Evolutionary conservation across 768 basidiomycete species (phyloP).

Genomic region (Ephemerocybe angulata): DNA sequence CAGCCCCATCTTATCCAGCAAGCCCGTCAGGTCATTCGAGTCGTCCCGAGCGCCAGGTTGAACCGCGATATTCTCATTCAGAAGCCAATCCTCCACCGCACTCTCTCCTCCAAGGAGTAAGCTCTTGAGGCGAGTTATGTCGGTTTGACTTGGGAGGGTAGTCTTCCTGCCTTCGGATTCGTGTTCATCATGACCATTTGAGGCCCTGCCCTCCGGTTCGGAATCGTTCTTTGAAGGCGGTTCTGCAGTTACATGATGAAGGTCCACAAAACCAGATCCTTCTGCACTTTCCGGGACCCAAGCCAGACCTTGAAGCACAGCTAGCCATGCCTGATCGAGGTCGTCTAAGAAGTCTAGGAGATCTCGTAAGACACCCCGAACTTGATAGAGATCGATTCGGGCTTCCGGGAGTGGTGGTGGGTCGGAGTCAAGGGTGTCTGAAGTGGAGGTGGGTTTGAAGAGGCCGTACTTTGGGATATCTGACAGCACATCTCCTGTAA

Average conservation of each 20-base stretch:
- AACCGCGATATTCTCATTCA: slow-evolving; percentile 17
- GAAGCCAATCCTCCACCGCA: slow-evolving; percentile 68
- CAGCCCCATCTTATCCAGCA: slow-evolving; percentile 49
- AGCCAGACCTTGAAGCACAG: slow-evolving; percentile 57
- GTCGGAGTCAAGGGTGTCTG: slow-evolving; percentile 35
- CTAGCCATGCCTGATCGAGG: slow-evolving; percentile 71
- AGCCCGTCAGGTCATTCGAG: slow-evolving; percentile 32
- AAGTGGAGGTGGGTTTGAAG: slow-evolving; percentile 14
- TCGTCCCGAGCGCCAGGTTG: slow-evolving; percentile 21
- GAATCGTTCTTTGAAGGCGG: too few relatives aligned
- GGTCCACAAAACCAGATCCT: slow-evolving; percentile 36
- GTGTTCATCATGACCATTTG: slow-evolving; percentile 15
- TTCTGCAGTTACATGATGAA: slow-evolving; percentile 17
- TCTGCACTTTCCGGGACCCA: slow-evolving; percentile 54
- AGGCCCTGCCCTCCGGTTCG: too few relatives aligned
- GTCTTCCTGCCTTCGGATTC: not conserved
- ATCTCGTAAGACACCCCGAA: slow-evolving; percentile 31
- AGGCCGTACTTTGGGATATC: slow-evolving; percentile 58
- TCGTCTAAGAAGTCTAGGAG: slow-evolving; percentile 68
- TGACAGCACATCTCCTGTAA: slow-evolving; percentile 64
- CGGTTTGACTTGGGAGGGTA: slow-evolving; percentile 61
- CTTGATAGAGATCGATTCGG: not conserved
- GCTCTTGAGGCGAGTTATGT: slow-evolving; percentile 66
- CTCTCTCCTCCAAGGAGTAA: slow-evolving; percentile 58
- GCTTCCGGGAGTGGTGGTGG: not conserved